A percentile compares a stretch with the other conserved stretches of the same genome.
Conservation (phyloP, 129 eudicot genomes). For the Arctium minus region DNA sequence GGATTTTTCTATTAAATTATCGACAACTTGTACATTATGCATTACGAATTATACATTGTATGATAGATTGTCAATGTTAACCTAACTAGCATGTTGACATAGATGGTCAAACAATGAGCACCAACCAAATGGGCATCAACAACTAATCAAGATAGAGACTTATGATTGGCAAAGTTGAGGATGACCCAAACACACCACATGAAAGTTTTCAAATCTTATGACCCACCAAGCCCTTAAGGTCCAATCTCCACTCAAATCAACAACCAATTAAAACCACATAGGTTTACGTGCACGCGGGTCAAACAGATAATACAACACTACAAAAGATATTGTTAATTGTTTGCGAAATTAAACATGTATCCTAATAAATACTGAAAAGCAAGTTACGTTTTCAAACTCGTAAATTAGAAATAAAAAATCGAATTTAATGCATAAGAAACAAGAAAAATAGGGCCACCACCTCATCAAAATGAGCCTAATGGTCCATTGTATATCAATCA, state of each 20-base stretch:
- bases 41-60: conserved; percentile 14
- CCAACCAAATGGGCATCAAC: conserved; percentile 31
- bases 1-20: not conserved
- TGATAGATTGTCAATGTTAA: conserved; percentile 19
- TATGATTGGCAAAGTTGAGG: conserved; percentile 28
- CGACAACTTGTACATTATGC: not conserved
- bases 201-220: conserved; percentile 33
- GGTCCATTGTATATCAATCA: conserved; percentile 15
- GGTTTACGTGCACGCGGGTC: not conserved
- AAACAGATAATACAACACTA: conserved; percentile 3
- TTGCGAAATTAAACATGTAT: not conserved
- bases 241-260: conserved; percentile 19
- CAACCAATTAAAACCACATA: conserved; percentile 8
- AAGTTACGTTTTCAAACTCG: conserved; percentile 3
- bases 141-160: conserved; percentile 31
- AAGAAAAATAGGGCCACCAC: conserved; percentile 21
- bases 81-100: conserved; percentile 26
- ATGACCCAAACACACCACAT: conserved; percentile 37
- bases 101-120: conserved; percentile 42
- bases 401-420: not conserved
- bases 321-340: not conserved
- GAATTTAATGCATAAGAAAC: not conserved
- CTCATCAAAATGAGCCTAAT: conserved; percentile 26
- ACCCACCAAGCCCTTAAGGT: conserved; percentile 33
- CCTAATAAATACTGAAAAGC: not conserved